Evolutionary conservation across 169 alveolate genomes (phyloP).

Genomic region (Cryptosporidium meleagridis): DNA sequence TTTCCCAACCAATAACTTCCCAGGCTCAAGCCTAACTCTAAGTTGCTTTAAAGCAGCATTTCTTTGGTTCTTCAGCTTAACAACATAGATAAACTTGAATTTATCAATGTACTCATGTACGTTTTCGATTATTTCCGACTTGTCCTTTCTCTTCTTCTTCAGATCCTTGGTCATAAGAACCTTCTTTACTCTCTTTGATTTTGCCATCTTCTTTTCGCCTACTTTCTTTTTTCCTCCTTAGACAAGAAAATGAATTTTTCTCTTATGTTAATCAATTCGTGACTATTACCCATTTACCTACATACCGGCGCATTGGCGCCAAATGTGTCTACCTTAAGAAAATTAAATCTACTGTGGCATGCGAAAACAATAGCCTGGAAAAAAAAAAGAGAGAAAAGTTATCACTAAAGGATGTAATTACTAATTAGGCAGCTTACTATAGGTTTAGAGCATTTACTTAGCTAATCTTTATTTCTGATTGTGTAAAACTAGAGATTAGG

Average conservation of each 20-base stretch:
- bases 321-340: background rate
- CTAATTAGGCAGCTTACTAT: background rate
- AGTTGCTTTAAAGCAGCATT: conserved; percentile 80
- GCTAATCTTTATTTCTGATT: background rate
- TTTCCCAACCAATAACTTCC: conserved; percentile 78
- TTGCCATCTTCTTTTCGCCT: conserved; percentile 1
- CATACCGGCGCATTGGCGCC: background rate
- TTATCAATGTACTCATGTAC: conserved; percentile 29
- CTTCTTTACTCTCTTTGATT: conserved; percentile 43
- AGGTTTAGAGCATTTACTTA: background rate
- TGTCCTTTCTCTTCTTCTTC: conserved; percentile 38
- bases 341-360: background rate
- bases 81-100: conserved; percentile 76
- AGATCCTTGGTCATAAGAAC: conserved; percentile 3
- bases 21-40: conserved; percentile 78
- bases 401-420: background rate
- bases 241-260: background rate
- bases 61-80: conserved; percentile 79
- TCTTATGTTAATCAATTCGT: background rate
- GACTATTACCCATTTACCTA: conserved; percentile 4
- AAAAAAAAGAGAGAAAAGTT: background rate
- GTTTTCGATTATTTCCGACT: conserved; percentile 56
- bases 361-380: background rate
- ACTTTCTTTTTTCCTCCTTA: background rate
- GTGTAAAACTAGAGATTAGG: background rate